Conservation (phyloP, 371 early-diverging fungal genomes). For the Coemansia linderi region DNA sequence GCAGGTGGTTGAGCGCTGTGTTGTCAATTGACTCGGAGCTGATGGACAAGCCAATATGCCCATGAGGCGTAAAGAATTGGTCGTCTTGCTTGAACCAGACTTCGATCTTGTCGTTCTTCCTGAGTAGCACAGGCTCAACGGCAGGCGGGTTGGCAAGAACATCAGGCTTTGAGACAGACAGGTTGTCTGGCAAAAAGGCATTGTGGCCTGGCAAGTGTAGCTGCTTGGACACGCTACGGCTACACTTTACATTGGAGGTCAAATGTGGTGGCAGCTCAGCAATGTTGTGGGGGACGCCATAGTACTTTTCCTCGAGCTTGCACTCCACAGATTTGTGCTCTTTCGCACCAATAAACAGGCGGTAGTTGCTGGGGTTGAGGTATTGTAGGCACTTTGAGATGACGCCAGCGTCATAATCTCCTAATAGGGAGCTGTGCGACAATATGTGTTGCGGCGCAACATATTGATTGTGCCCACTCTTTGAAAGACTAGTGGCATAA, state of each 20-base stretch:
- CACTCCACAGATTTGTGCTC: slow-evolving; percentile 23
- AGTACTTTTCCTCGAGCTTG: slow-evolving; percentile 67
- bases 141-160: background rate
- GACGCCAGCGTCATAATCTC: slow-evolving; percentile 60
- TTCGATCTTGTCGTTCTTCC: slow-evolving; percentile 45
- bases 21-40: background rate
- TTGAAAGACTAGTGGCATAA: slow-evolving; percentile 40
- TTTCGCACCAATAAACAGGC: slow-evolving; percentile 48
- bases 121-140: slow-evolving; percentile 9
- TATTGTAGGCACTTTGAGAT: slow-evolving; percentile 61
- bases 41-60: slow-evolving; percentile 10
- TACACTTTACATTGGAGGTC: slow-evolving; percentile 35
- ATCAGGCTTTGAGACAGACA: background rate
- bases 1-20: background rate
- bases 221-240: slow-evolving; percentile 40
- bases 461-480: slow-evolving; percentile 46
- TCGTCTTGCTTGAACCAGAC: slow-evolving; percentile 93
- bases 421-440: slow-evolving; percentile 66
- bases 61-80: slow-evolving; percentile 57
- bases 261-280: background rate
- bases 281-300: slow-evolving; percentile 76
- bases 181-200: slow-evolving; percentile 78
- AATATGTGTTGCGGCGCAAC: slow-evolving; percentile 69
- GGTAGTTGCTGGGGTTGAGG: slow-evolving; percentile 70
- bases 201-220: slow-evolving; percentile 75